Evolutionary conservation across 345 rosid species (phyloP), one percentile per base, ranked within the genome.

Genomic region (Cardamine chenopodiifolia): DNA sequence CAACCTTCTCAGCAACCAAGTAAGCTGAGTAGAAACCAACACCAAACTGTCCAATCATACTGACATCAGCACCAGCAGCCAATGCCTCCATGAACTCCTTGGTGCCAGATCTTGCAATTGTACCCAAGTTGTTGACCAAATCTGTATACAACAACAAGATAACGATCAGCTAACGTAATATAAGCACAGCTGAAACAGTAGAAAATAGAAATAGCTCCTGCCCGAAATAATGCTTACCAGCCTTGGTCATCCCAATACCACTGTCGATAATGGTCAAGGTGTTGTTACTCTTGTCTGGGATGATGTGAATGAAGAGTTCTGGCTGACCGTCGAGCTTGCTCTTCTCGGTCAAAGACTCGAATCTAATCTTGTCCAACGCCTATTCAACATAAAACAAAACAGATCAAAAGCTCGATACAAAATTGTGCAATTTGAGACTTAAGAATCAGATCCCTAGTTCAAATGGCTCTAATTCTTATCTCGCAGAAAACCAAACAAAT

Each of bases 21-120:
- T 90, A 90, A 15, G 96, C 89, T 0, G 96, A 90, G 77, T 90
- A 90, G 79, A 90, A 90, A 60, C 96, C 96, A 57, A 88, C 96
- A 76, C 93, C 93, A 42, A 90, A 90, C 76, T 90, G 96, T 4
- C 96, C 96, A 71, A 90, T 90, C 97, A 90, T 90, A 72, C 91
- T 87, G 9, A 90, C 93, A 83, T 90, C 97, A 28, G 93, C 97
- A 60, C 97, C 93, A 59, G 97, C 97, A 6, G 89, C 88, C 71
- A 90, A 74, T 11, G 96, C 96, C 71, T 90, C 93, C 96, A 90
- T 88, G 72, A 90, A 90, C 74, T 90, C 97, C 81, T 90, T 90
- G 50, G 97, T 90, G 0, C 96, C 96, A 45, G 96, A 90, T 82
- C 97, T 83, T 4, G 97, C 97, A 64, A 90, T 90, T 22, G 94